Base-by-base conservation (phyloP, 495 filamentous ascomycete species). In the Barbatosphaeria neglecta region DNA sequence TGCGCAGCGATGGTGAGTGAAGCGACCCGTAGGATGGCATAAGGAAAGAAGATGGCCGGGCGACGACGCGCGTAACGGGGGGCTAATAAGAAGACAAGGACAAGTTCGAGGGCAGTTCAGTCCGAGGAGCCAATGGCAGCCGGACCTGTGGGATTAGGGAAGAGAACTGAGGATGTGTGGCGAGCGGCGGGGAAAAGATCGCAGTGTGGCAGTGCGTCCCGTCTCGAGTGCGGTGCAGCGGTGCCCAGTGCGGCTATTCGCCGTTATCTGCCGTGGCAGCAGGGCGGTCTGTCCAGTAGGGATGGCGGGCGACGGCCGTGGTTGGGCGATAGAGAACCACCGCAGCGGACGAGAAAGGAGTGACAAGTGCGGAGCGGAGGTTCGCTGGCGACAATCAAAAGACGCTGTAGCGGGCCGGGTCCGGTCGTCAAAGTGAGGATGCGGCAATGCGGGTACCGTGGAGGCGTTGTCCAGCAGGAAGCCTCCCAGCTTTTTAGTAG, bases 21-120 rank as follows among this genome's bases (percentile, higher is more conserved):
- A 82, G 67, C 59, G 82, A 84, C 55, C 77, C 77, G 81, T 85
- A 86, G 49, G 75, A 74, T 65, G 80, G 81, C 82, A 84, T 86
- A 73, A 62, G 71, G 65, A 67, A 60, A 42, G 46, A 48, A 39
- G 51, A 50, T 50, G 48, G 53, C 43, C n/a, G 25, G 39, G 47
- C 37, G 50, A 48, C 51, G 46, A 23, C 37, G 48, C 43, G 40
- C 44, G 40, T 37, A 39, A 31, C 20, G 43, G 38, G 18, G 16
- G 35, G 31, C 38, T 38, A 11, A 31, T 44, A 20, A n/a, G n/a
- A n/a, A n/a, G n/a, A n/a, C n/a, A n/a, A n/a, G n/a, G n/a, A n/a
- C n/a, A n/a, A n/a, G n/a, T n/a, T n/a, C n/a, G n/a, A n/a, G n/a
- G n/a, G n/a, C n/a, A n/a, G n/a, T n/a, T n/a, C n/a, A n/a, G n/a